phyloP scores from a whole-genome alignment of 352 stramenopile genomes.

The Pythium guiyangense region DNA sequence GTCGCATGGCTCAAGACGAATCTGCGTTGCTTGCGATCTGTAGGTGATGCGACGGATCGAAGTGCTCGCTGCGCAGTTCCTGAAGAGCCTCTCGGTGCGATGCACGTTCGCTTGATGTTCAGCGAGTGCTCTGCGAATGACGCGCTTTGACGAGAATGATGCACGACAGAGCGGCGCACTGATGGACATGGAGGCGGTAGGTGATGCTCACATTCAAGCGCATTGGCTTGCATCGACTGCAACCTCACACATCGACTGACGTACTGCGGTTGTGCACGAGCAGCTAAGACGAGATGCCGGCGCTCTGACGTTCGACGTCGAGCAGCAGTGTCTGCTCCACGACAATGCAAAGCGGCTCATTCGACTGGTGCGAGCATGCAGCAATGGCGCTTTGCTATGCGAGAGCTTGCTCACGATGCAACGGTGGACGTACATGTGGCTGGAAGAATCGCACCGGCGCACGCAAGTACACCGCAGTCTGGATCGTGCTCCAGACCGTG shows the following conservation, averaged over 20 bases:
- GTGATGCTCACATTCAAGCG: too few relatives aligned
- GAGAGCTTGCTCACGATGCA: neutral
- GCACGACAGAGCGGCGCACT: slow-evolving; percentile 33
- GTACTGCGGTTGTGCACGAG: neutral
- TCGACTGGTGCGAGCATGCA: slow-evolving; percentile 35
- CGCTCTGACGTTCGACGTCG: slow-evolving; percentile 58
- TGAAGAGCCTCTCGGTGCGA: slow-evolving; percentile 42
- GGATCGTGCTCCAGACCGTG: slow-evolving; percentile 76
- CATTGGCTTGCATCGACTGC: too few relatives aligned
- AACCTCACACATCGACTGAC: neutral
- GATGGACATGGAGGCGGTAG: slow-evolving; percentile 55
- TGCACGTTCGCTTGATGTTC: neutral
- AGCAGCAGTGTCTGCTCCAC: slow-evolving; percentile 49
- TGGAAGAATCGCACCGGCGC: slow-evolving; percentile 49
- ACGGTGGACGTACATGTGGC: neutral
- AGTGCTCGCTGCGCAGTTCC: slow-evolving; percentile 43
- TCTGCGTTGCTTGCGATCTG: neutral
- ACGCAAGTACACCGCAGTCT: slow-evolving; percentile 79
- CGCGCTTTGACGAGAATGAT: neutral
- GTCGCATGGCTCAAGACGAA: neutral
- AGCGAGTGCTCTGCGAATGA: neutral
- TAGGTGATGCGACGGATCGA: slow-evolving; percentile 66
- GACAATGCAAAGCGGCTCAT: slow-evolving; percentile 51
- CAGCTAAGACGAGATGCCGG: slow-evolving; percentile 53
- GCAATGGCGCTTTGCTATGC: neutral